Evolutionary conservation across 768 basidiomycete species (phyloP).

Genomic region (Naganishia vaughanmartiniae): DNA sequence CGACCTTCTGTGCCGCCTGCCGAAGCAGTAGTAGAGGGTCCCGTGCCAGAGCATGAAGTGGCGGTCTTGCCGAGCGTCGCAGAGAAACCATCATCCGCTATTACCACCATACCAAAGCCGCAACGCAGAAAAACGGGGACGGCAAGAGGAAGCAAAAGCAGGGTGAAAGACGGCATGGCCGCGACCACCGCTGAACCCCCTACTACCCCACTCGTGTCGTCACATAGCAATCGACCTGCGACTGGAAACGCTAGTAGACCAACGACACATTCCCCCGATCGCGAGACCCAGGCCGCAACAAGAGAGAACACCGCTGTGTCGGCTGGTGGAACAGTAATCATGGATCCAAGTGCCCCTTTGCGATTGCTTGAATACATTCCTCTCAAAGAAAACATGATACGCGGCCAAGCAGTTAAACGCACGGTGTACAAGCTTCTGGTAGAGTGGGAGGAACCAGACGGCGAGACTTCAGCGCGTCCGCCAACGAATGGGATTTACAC

Average conservation of each 20-base stretch:
- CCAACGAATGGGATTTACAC: too few species aligned
- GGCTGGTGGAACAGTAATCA: background rate
- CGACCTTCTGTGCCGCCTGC: conserved; percentile 17
- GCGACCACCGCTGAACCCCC: background rate
- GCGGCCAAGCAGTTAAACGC: background rate
- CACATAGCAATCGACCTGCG: conserved; percentile 9
- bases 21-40: background rate
- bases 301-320: conserved; percentile 18
- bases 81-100: background rate
- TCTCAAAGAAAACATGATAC: conserved; percentile 24
- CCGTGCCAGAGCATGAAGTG: background rate
- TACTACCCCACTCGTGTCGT: background rate
- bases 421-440: conserved; percentile 31
- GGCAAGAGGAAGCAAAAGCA: conserved; percentile 3
- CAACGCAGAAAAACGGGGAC: conserved; percentile 14
- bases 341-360: conserved; percentile 17
- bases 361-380: conserved; percentile 46
- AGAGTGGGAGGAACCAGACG: conserved; percentile 41
- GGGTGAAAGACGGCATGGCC: conserved; percentile 7
- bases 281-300: background rate
- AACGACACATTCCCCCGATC: conserved; percentile 17
- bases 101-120: background rate
- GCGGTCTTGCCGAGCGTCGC: background rate
- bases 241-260: conserved; percentile 16
- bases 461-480: background rate